Conservation (phyloP, 1,284 basidiomycete genomes). For the Takashimella koratensis region DNA sequence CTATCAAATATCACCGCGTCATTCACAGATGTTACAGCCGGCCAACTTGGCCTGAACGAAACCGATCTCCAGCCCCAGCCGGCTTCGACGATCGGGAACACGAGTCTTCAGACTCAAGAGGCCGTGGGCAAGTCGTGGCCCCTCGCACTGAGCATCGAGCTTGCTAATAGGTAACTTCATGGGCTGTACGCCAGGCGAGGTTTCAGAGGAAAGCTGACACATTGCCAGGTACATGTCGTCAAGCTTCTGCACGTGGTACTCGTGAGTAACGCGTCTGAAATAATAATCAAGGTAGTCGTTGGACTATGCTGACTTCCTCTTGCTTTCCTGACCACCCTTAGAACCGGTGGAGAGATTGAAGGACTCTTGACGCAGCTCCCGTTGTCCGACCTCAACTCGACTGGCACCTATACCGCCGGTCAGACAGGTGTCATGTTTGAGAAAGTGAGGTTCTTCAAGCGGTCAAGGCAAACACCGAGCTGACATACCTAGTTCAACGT, state of each 20-base stretch:
- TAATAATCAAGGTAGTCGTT: too few species aligned
- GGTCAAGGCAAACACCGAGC: not conserved
- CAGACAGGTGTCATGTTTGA: constrained; percentile 71
- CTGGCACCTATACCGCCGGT: constrained; percentile 50
- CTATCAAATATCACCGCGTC: constrained; percentile 49
- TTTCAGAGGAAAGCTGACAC: too few species aligned
- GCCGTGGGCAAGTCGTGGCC: constrained; percentile 48
- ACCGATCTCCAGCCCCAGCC: constrained; percentile 65
- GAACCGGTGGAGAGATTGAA: constrained; percentile 75
- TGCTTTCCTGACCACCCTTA: too few species aligned
- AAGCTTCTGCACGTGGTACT: constrained; percentile 77
- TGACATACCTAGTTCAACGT: constrained; percentile 42
- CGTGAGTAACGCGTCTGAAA: too few species aligned
- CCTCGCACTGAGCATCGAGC: constrained; percentile 60
- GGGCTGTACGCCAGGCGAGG: too few species aligned
- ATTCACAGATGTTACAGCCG: constrained; percentile 65
- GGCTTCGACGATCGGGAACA: constrained; percentile 52
- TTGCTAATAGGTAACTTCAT: constrained; percentile 37
- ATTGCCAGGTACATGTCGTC: constrained; percentile 75
- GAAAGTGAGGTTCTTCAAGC: constrained; percentile 52
- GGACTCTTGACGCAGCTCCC: constrained; percentile 66
- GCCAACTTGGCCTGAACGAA: constrained; percentile 69
- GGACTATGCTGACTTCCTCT: too few species aligned
- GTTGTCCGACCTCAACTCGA: constrained; percentile 67
- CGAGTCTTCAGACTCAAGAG: constrained; percentile 45